Evolutionary conservation across 73 alveolate genomes (phyloP), one percentile per base, ranked within the genome.

Genomic region (Paramecium sexaurelia): DNA sequence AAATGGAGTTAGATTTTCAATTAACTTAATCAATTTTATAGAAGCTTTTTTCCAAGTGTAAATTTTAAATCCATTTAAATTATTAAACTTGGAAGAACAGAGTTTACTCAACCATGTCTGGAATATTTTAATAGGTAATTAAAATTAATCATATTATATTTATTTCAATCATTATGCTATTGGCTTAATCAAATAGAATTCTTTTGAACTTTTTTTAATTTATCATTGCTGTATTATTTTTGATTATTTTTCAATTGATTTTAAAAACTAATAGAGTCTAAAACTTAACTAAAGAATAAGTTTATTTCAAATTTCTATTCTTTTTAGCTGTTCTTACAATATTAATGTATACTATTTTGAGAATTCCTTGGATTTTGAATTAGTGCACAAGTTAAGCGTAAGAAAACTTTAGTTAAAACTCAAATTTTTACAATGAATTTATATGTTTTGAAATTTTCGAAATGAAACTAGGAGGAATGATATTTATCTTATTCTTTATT

Each of bases 101-200:
- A 69, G 55, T 35, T 9, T 69, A 69, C 27, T 17, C 85, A 1
- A 32, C 36, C n/a, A 9, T 10, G 19, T 69, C 26, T 32, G 55
- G 55, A 69, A 69, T 69, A 2, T 4, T n/a, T 15, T 27, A 13
- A 13, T 27, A 15, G 4, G 4, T 69, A 32, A 17, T 69, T 27
- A 69, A 69, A 20, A 27, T 32, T 27, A 69, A 69, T 69, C 55
- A 69, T 35, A 27, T 69, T 9, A 27, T 69, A 3, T 10, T 32
- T 10, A 15, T 32, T 20, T n/a, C 57, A 4, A 17, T 69, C 7
- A 35, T 69, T 6, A 69, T 69, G 3, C 6, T 69, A 26, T 32
- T 69, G 33, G 55, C 85, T 13, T 4, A 69, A 5, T 17, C 85
- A 35, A 69, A 69, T 69, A 24, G 85, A 69, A 27, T 69, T 69